Conservation (phyloP, 2,329 filamentous ascomycete genomes). For the Botrytis squamosa region DNA sequence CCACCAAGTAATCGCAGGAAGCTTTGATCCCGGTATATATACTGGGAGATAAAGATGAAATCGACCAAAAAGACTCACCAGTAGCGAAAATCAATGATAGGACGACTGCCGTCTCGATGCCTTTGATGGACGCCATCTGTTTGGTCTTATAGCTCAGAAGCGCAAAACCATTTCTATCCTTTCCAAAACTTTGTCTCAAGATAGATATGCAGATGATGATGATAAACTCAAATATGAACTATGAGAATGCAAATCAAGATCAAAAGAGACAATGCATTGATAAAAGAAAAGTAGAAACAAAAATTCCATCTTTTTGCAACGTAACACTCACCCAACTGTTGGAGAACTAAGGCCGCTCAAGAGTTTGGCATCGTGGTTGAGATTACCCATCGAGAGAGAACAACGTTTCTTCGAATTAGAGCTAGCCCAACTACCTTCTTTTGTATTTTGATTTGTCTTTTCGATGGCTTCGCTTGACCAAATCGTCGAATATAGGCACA, state of each 20-base stretch:
- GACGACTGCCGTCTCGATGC: background rate
- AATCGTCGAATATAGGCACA: background rate
- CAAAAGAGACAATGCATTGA: background rate
- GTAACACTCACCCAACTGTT: background rate
- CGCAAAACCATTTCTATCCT: background rate
- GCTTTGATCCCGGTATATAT: background rate
- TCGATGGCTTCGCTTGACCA: background rate
- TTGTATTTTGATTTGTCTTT: background rate
- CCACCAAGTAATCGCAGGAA: slow-evolving; percentile 25
- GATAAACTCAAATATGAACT: background rate
- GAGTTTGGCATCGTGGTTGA: background rate
- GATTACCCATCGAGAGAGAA: background rate
- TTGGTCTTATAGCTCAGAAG: background rate
- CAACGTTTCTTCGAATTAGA: background rate
- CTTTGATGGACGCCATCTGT: background rate
- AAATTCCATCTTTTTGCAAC: background rate
- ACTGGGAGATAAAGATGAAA: background rate
- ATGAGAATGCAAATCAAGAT: background rate
- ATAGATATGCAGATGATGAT: background rate
- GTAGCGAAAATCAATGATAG: background rate
- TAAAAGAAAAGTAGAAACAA: background rate
- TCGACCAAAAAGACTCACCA: background rate
- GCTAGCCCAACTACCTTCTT: too few relatives aligned
- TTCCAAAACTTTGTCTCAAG: background rate
- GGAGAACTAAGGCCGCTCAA: background rate